These are phyloP conservation scores for Saccharata proteae DNA, from an alignment of 2,329 filamentous ascomycete genomes.

Conservation along the genomic window DNA sequence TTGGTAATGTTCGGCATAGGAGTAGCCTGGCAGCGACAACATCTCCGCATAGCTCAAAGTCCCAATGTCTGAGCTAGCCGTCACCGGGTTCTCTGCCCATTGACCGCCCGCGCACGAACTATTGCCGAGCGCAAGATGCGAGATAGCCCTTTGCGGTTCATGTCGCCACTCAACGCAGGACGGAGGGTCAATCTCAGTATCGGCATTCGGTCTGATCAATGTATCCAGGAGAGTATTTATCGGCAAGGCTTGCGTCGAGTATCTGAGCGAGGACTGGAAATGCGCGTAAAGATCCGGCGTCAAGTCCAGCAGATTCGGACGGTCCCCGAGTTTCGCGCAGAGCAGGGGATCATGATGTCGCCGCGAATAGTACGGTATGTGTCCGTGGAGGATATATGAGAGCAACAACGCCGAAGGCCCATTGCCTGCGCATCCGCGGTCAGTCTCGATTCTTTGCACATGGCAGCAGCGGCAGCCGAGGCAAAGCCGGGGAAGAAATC, in stretches of 20 bases:
- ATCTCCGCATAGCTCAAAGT: slow-evolving; percentile 51
- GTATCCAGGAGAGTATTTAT: slow-evolving; percentile 50
- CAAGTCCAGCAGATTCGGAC: slow-evolving; percentile 35
- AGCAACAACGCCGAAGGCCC: slow-evolving; percentile 50
- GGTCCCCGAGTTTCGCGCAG: slow-evolving; percentile 39
- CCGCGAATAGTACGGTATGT: slow-evolving; percentile 44
- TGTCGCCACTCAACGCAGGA: slow-evolving; percentile 44
- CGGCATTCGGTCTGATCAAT: slow-evolving; percentile 45
- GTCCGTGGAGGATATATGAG: slow-evolving; percentile 50
- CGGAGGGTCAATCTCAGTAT: slow-evolving; percentile 41
- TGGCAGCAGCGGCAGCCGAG: slow-evolving; percentile 16
- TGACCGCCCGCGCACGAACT: slow-evolving; percentile 42
- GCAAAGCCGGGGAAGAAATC: slow-evolving; percentile 1
- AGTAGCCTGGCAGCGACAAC: slow-evolving; percentile 48
- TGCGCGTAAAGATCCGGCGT: slow-evolving; percentile 43
- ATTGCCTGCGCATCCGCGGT: slow-evolving; percentile 40
- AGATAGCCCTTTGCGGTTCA: slow-evolving; percentile 37
- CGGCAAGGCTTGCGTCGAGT: slow-evolving; percentile 49
- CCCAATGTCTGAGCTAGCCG: slow-evolving; percentile 43
- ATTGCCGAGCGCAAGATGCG: slow-evolving; percentile 44
- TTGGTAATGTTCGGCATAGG: slow-evolving; percentile 41
- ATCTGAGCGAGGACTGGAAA: slow-evolving; percentile 46
- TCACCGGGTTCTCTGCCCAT: slow-evolving; percentile 44
- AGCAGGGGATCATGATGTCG: slow-evolving; percentile 47
- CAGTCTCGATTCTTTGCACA: slow-evolving; percentile 4